Evolutionary conservation across 352 stramenopile genomes (phyloP), one percentile per base, ranked within the genome.

Genomic region (Phytophthora megakarya): DNA sequence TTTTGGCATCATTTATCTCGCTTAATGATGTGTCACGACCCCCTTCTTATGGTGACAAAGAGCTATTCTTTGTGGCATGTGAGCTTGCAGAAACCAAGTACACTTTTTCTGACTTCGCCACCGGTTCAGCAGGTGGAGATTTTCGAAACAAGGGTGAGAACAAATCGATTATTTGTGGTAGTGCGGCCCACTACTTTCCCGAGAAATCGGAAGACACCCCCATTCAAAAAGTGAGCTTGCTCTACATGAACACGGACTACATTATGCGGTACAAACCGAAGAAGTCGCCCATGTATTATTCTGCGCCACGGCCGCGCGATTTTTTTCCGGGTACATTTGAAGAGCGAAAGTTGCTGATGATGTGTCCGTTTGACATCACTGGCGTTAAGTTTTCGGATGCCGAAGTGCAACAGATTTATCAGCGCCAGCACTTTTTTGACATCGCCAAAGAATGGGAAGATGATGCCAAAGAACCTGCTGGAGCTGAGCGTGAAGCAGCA

Each of bases 181-280:
- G 80, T 57, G 65, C 68, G 16, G 53, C 83, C 18, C 80, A 89
- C 26, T 71, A 73, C 43, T 80, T 73, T 54, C 76, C 76, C 1
- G 65, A 76, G 37, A 69, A 65, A 43, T 64, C 18, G 0, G 49
- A 67, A 3, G 56, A 53, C 11, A 67, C 38, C 0, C 66, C 56
- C 19, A 69, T 52, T 18, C 25, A 65, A 28, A 58, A 76, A 26
- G 65, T 73, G 12, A 61, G 61, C 4, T 33, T 72, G 39, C 50
- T 84, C 8, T 86, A 84, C 63, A 78, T 84, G 62, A 86, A 84
- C 61, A 82, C 72, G 33, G 70, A 86, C 65, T 73, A 78, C 43
- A 80, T 86, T 18, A 64, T 77, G 47, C 32, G 22, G n/a, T 76
- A 68, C 53, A 68, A 76, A 10, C 67, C 68, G 3, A 67, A 76